Base-by-base conservation (phyloP, 2,329 filamentous ascomycete genomes). In the Diaporthe vexans region DNA sequence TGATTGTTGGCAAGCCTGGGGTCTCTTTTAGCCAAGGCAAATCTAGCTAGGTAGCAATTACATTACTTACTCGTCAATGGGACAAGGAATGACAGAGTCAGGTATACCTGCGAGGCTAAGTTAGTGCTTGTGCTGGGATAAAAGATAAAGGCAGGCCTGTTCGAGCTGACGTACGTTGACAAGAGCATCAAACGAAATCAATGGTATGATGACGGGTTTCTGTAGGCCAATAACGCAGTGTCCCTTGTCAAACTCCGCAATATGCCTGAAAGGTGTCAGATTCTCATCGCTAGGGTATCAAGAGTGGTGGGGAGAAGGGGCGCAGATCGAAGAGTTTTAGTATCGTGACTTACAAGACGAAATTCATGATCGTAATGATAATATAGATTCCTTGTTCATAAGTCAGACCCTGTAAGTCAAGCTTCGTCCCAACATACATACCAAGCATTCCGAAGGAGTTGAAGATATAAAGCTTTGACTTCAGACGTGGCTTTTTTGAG, bases 391-490 rank as follows among this genome's bases (percentile, higher is more conserved):
- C 63, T 67, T 52, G 63, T 37, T n/a, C 3, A 19, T 24, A 19
- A 7, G 40, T 52, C 51, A 67, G 46, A 51, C 51, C 21, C 3
- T 10, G 17, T 10, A 26, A n/a, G 9, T 24, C 21, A 52, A 10
- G 3, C 8, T 24, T 19, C n/a, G 8, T 37, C 8, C 29, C 21
- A 26, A 24, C 1, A n/a, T 52, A 67, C 63, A 9, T 48, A 67
- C 63, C 63, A 52, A 67, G 63, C 63, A 67, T 67, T 37, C 63
- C 63, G 33, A 67, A 67, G 0, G 63, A 67, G 21, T 67, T 67
- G 63, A 67, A 67, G 52, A 67, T 52, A 21, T 67, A 67, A 37
- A 67, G 63, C 33, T 67, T 67, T 8, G 63, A 67, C 46, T 52
- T 67, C 21, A 67, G 63, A 52, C 63, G 63, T 17, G 63, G 63